phyloP scores from a whole-genome alignment of 805 yeast genomes.

The Lipomyces yamanashiensis region DNA sequence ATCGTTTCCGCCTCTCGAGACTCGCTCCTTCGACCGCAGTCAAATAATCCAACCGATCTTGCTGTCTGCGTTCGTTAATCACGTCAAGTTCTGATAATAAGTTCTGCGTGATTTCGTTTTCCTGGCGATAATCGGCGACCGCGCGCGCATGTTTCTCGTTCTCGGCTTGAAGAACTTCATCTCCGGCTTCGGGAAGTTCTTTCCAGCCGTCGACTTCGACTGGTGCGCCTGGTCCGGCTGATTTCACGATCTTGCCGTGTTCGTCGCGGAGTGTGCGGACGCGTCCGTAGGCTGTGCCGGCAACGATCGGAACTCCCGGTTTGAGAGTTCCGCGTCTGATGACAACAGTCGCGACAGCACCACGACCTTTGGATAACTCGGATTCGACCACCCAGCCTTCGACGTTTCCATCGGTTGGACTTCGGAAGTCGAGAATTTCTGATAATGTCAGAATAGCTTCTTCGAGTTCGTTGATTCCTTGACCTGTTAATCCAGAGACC shows the following conservation, averaged over 20 bases:
- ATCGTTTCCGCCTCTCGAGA: constrained; percentile 37
- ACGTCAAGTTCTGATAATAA: constrained; percentile 69
- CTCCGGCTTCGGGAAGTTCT: constrained; percentile 90
- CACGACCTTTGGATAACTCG: constrained; percentile 77
- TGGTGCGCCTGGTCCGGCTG: constrained; percentile 86
- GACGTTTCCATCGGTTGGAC: constrained; percentile 54
- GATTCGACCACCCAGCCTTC: constrained; percentile 95
- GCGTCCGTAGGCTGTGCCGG: constrained; percentile 86
- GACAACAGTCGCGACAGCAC: constrained; percentile 77
- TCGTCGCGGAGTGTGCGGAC: constrained; percentile 81
- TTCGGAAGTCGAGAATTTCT: constrained; percentile 78
- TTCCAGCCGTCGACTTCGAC: constrained; percentile 95
- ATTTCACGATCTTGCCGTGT: constrained; percentile 61
- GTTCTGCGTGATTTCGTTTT: constrained; percentile 56
- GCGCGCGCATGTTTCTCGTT: constrained; percentile 72
- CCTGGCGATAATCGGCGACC: constrained; percentile 67
- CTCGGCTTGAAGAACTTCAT: constrained; percentile 74
- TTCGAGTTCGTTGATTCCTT: constrained; percentile 86
- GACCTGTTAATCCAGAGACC: constrained; percentile 83
- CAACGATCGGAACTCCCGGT: constrained; percentile 74
- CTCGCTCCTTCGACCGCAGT: constrained; percentile 56
- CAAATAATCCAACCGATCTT: constrained; percentile 49
- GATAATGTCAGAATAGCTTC: constrained; percentile 85
- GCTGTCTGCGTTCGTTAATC: constrained; percentile 69
- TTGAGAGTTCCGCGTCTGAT: constrained; percentile 78